Conservation (phyloP, 1,284 basidiomycete genomes). For the Apiotrichum akiyoshidainum region DNA sequence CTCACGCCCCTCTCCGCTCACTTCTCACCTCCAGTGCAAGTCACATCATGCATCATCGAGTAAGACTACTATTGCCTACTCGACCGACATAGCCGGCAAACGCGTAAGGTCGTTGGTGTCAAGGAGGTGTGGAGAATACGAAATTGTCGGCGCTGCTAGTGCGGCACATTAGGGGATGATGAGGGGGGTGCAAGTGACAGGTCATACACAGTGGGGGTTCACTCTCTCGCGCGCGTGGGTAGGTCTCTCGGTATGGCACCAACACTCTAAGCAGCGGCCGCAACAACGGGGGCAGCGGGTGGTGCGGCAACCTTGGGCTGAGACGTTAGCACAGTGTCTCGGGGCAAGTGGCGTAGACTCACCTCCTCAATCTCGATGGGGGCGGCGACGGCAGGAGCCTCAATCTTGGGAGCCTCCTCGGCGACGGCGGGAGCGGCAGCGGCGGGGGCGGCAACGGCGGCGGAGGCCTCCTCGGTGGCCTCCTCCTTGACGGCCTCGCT, state of each 20-base stretch:
- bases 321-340: constrained; percentile 8
- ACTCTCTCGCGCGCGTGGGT: no score
- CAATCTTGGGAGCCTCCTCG: constrained; percentile 43
- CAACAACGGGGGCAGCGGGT: constrained; percentile 34
- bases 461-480: constrained; percentile 11
- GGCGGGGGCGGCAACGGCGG: constrained; percentile 15
- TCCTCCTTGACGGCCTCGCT: constrained; percentile 10
- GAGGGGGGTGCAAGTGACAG: constrained; percentile 11
- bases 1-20: no score
- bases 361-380: constrained; percentile 46
- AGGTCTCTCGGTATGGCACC: constrained; percentile 15
- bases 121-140: constrained; percentile 5
- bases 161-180: constrained; percentile 15
- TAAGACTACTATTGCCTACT: constrained; percentile 11
- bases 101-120: constrained; percentile 10
- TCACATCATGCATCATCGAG: constrained; percentile 21
- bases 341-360: constrained; percentile 12
- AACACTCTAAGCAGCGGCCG: constrained; percentile 38
- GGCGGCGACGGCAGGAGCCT: constrained; percentile 36
- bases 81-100: constrained; percentile 9
- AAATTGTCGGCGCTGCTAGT: constrained; percentile 10
- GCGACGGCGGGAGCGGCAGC: constrained; percentile 23
- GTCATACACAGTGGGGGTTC: constrained; percentile 16
- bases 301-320: constrained; percentile 29
- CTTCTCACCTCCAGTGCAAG: background rate